A percentile compares a stretch with the other conserved stretches of the same genome.
Evolutionary conservation across 345 rosid species (phyloP).

Genomic region (Sisymbrium irio): DNA sequence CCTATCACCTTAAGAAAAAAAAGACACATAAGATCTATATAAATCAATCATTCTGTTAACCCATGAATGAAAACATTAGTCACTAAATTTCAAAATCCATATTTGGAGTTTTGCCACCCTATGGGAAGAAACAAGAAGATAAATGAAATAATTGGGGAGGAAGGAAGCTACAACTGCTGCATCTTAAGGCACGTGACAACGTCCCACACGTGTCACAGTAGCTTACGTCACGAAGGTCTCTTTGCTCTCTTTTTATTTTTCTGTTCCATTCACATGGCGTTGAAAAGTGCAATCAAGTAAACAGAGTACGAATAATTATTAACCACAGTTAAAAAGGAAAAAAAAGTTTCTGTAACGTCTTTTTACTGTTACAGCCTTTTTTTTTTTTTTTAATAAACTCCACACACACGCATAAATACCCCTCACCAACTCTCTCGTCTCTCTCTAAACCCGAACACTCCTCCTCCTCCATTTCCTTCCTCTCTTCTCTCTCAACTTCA

Average conservation of each 20-base stretch:
- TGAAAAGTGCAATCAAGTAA: constrained; percentile 13
- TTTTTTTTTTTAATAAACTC: background rate
- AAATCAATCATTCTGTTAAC: background rate
- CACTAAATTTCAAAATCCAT: background rate
- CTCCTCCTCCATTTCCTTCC: background rate
- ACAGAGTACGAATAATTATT: background rate
- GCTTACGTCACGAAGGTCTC: constrained; percentile 19
- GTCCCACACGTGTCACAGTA: constrained; percentile 22
- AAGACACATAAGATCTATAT: too few species aligned
- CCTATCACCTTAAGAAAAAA: background rate
- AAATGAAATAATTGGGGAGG: background rate
- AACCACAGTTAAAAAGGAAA: constrained; percentile 17
- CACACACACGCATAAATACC: constrained; percentile 32
- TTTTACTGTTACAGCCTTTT: constrained; percentile 20
- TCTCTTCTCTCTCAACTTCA: constrained; percentile 6
- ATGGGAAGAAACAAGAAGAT: background rate
- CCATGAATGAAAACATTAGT: background rate
- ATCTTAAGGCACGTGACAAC: constrained; percentile 32
- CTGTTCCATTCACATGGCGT: constrained; percentile 8
- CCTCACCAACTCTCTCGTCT: constrained; percentile 23
- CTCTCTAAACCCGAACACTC: background rate
- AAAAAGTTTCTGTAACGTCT: background rate
- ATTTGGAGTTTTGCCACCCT: background rate
- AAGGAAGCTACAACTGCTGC: background rate
- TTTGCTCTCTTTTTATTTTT: background rate